Conservation (phyloP, 306 rosid species). For the Sindora glabra region DNA sequence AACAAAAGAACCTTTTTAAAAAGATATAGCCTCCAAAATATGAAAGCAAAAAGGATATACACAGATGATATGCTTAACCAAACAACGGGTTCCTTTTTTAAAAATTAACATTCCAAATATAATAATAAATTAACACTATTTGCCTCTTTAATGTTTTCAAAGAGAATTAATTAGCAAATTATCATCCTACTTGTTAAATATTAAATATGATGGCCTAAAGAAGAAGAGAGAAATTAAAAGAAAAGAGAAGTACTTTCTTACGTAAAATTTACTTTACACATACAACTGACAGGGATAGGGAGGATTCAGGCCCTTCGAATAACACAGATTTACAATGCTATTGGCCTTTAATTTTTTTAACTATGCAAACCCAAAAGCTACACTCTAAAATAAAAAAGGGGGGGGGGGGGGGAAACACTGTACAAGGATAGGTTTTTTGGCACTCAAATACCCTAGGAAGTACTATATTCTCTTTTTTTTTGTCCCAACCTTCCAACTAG, state of each 20-base stretch:
- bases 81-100: slow-evolving; percentile 15
- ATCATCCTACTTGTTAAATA: slow-evolving; percentile 2
- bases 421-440: slow-evolving; percentile 20
- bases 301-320: slow-evolving; percentile 34
- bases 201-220: not conserved
- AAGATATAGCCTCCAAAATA: too few relatives aligned
- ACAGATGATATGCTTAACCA: not conserved
- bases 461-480: slow-evolving; percentile 8
- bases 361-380: slow-evolving; percentile 27
- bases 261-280: slow-evolving; percentile 34
- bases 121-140: not conserved
- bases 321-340: slow-evolving; percentile 22
- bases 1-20: not conserved
- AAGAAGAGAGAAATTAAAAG: not conserved
- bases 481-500: not conserved
- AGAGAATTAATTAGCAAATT: not conserved
- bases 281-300: slow-evolving; percentile 34
- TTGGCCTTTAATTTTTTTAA: slow-evolving; percentile 26
- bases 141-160: slow-evolving; percentile 1
- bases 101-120: not conserved
- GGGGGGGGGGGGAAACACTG: not conserved
- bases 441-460: slow-evolving; percentile 19
- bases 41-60: not conserved
- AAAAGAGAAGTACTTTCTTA: slow-evolving; percentile 15
- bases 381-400: slow-evolving; percentile 5